These are phyloP conservation scores for Aureobasidium melanogenum DNA, from an alignment of 2,329 filamentous ascomycete species.

Conservation along the genomic window DNA sequence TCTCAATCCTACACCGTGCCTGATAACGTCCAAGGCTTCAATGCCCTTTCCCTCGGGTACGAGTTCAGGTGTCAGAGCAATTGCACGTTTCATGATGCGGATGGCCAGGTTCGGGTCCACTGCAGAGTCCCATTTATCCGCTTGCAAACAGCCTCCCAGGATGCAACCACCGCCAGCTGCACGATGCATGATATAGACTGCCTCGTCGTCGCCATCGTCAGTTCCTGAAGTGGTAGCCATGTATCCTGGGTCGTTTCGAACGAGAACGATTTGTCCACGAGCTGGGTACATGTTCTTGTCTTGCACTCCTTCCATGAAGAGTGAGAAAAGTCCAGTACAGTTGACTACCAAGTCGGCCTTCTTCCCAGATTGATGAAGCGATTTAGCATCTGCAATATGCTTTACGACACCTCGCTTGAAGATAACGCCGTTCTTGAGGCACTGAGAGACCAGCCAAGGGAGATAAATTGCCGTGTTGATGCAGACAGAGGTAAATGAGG, in stretches of 20 bases:
- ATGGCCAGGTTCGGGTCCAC: conserved; percentile 71
- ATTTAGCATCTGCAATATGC: conserved; percentile 65
- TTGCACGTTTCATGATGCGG: conserved; percentile 74
- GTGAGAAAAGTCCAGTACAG: conserved; percentile 70
- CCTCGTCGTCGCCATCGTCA: conserved; percentile 64
- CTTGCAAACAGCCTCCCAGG: conserved; percentile 76
- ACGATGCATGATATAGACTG: conserved; percentile 73
- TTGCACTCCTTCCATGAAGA: conserved; percentile 69
- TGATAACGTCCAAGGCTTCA: conserved; percentile 63
- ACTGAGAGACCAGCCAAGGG: conserved; percentile 74
- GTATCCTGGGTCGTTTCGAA: conserved; percentile 64
- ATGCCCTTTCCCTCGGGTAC: conserved; percentile 56
- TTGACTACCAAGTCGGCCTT: conserved; percentile 68
- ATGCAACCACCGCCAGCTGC: conserved; percentile 74
- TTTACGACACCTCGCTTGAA: conserved; percentile 35
- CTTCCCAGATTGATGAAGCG: conserved; percentile 48
- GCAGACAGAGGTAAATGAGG: conserved; percentile 73
- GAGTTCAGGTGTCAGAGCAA: conserved; percentile 56
- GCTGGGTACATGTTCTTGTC: conserved; percentile 66
- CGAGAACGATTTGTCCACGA: conserved; percentile 75
- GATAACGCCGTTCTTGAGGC: conserved; percentile 61
- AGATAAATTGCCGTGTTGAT: conserved; percentile 88
- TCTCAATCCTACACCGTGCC: conserved; percentile 74
- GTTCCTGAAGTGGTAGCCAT: conserved; percentile 66
- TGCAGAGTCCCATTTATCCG: conserved; percentile 68